phyloP scores from a whole-genome alignment of 2,329 filamentous ascomycete species.

The Hymenoscyphus repandus region DNA sequence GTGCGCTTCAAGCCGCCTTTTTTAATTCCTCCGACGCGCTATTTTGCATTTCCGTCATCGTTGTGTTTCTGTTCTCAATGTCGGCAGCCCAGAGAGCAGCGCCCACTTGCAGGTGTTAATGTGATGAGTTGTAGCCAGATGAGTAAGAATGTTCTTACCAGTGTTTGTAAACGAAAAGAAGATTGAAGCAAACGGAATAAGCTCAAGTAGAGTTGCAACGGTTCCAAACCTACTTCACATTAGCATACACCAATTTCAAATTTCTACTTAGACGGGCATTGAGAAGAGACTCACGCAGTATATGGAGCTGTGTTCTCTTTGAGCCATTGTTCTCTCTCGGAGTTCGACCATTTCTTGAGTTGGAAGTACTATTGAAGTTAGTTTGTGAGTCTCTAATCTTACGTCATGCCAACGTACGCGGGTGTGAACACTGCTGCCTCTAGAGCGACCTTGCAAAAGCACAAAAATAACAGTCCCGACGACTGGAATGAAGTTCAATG shows the following conservation, averaged over 20 bases:
- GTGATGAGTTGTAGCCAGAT: neutral
- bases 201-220: constrained; percentile 74
- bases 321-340: constrained; percentile 63
- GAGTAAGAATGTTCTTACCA: constrained; percentile 36
- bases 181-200: constrained; percentile 77
- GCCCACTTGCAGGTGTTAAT: constrained; percentile 51
- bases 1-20: constrained; percentile 16
- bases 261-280: neutral
- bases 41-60: constrained; percentile 24
- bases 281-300: constrained; percentile 58
- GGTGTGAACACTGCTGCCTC: constrained; percentile 40
- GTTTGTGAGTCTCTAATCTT: neutral
- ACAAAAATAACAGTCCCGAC: constrained; percentile 81
- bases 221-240: constrained; percentile 58
- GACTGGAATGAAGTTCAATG: constrained; percentile 88
- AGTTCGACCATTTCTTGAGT: constrained; percentile 73
- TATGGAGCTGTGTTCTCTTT: constrained; percentile 69
- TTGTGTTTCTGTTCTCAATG: constrained; percentile 48
- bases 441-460: constrained; percentile 58
- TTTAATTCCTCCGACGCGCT: constrained; percentile 15
- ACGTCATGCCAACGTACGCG: constrained; percentile 39
- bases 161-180: constrained; percentile 88
- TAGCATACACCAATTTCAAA: neutral
- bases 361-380: constrained; percentile 68
- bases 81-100: constrained; percentile 94